Conservation (phyloP, 2,329 filamentous ascomycete species). For the Plenodomus biglobosus region DNA sequence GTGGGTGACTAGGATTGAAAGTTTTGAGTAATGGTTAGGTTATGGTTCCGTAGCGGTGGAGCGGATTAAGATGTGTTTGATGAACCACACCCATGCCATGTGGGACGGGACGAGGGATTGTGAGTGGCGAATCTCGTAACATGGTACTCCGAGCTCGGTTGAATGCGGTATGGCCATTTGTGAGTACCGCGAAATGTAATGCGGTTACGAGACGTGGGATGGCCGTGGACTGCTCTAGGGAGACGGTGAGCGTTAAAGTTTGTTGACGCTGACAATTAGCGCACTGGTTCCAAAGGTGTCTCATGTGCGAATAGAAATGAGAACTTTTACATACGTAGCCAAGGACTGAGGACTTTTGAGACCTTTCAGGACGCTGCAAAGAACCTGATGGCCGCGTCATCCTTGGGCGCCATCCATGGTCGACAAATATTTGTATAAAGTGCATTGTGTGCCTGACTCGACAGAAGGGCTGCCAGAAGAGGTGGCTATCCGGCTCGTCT, state of each 20-base stretch:
- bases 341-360: too few species aligned
- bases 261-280: not conserved
- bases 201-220: constrained; percentile 39
- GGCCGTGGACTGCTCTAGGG: constrained; percentile 1
- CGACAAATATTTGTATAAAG: too few species aligned
- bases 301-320: too few species aligned
- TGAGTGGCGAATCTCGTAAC: constrained; percentile 21
- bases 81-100: constrained; percentile 28
- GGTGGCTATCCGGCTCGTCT: too few species aligned
- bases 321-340: too few species aligned
- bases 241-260: not conserved
- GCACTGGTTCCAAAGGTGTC: not conserved
- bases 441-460: too few species aligned
- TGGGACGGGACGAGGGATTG: constrained; percentile 3
- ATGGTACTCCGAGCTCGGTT: constrained; percentile 11
- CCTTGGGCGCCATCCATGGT: too few species aligned
- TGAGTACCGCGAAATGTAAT: constrained; percentile 20
- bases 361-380: too few species aligned
- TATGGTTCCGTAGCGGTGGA: constrained; percentile 13
- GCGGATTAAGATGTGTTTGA: constrained; percentile 8
- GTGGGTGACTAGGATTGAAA: not conserved
- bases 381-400: too few species aligned
- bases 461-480: too few species aligned
- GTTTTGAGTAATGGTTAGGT: not conserved
- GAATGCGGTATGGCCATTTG: constrained; percentile 11